These are phyloP conservation scores for Vararia minispora DNA, from an alignment of 768 basidiomycete genomes.

Conservation along the genomic window DNA sequence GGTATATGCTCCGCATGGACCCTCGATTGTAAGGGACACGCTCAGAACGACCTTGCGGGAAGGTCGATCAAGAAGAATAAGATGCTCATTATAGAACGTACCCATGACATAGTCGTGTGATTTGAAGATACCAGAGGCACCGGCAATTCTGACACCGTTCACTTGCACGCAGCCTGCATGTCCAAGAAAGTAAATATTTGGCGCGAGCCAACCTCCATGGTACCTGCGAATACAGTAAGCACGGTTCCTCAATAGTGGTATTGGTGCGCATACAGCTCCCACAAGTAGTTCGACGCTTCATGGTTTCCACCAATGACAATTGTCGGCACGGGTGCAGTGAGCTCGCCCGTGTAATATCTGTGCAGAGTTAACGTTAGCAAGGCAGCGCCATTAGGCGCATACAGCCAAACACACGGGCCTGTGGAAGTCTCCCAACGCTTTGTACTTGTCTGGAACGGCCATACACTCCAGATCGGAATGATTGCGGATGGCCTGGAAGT, in stretches of 20 bases:
- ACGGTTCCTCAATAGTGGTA: constrained; percentile 5
- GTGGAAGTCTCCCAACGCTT: constrained; percentile 73
- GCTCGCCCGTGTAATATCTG: constrained; percentile 83
- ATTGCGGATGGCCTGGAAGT: constrained; percentile 91
- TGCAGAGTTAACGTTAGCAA: background rate
- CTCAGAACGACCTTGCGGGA: constrained; percentile 84
- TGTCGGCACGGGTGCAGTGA: constrained; percentile 76
- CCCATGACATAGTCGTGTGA: constrained; percentile 61
- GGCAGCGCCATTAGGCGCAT: background rate
- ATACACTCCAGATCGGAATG: constrained; percentile 77
- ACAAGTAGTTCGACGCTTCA: constrained; percentile 93
- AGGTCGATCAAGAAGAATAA: background rate
- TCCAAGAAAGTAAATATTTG: constrained; percentile 94
- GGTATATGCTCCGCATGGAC: constrained; percentile 77
- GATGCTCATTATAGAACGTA: constrained; percentile 17
- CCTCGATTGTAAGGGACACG: constrained; percentile 66
- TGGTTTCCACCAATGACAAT: constrained; percentile 97
- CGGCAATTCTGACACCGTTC: constrained; percentile 81
- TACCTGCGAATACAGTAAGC: constrained; percentile 38
- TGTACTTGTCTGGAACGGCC: constrained; percentile 88
- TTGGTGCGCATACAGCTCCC: constrained; percentile 66
- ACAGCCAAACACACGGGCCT: constrained; percentile 34
- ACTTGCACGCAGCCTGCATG: constrained; percentile 82
- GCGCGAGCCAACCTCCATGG: constrained; percentile 94
- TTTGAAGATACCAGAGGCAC: constrained; percentile 90